A percentile compares a stretch with the other conserved stretches of the same genome.
These are phyloP conservation scores for Botrytis aclada DNA, from an alignment of 2,329 filamentous ascomycete species.

Conservation along the genomic window DNA sequence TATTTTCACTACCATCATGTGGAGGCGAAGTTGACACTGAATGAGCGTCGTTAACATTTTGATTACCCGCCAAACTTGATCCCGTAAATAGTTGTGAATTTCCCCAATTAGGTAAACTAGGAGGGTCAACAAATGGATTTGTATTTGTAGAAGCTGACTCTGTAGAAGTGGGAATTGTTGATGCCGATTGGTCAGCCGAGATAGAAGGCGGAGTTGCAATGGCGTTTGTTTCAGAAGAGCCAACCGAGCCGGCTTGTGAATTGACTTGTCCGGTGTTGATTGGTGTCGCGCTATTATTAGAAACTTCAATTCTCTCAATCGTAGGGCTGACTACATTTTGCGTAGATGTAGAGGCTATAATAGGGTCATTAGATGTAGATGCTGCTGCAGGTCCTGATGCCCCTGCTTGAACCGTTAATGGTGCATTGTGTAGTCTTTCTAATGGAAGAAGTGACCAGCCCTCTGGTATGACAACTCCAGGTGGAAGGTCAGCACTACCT, in stretches of 20 bases:
- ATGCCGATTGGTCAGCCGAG: conserved; percentile 29
- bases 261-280: conserved; percentile 26
- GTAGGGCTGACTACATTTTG: conserved; percentile 31
- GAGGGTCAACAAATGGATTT: conserved; percentile 20
- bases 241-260: conserved; percentile 29
- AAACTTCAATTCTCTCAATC: conserved; percentile 4
- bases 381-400: conserved; percentile 26
- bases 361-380: conserved; percentile 26
- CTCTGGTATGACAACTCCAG: conserved; percentile 60
- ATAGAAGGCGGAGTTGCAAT: conserved; percentile 30
- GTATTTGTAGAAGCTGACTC: conserved; percentile 21
- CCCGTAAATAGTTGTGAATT: conserved; percentile 31
- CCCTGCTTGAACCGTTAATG: conserved; percentile 6
- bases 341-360: conserved; percentile 31
- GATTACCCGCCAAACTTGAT: conserved; percentile 15
- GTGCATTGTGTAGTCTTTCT: conserved; percentile 43
- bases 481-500: conserved; percentile 59
- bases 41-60: conserved; percentile 14
- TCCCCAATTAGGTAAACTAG: conserved; percentile 9
- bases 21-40: neutral
- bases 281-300: conserved; percentile 23
- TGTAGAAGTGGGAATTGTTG: conserved; percentile 24
- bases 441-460: conserved; percentile 65
- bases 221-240: conserved; percentile 32
- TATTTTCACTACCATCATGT: neutral